Percentiles rank a stretch among this genome's conserved stretches.
phyloP scores from a whole-genome alignment of 2,329 filamentous ascomycete genomes.

The Kalaharituber pfeilii region DNA sequence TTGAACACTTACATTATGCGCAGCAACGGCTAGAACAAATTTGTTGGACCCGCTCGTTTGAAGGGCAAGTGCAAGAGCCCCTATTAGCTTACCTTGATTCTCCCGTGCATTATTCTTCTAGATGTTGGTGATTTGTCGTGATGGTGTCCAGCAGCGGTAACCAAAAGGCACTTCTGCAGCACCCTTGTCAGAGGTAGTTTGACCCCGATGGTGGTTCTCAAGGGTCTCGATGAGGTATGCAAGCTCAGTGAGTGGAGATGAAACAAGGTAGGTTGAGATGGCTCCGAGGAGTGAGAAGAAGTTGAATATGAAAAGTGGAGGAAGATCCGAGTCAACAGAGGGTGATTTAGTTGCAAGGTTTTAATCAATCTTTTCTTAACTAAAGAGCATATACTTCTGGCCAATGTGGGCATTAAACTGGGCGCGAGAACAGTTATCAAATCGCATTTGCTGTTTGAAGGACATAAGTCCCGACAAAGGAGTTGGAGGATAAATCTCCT shows the following conservation, averaged over 20 bases:
- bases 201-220: constrained; percentile 30
- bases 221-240: constrained; percentile 33
- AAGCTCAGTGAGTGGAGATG: constrained; percentile 40
- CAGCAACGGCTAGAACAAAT: constrained; percentile 78
- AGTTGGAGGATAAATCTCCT: constrained; percentile 68
- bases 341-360: constrained; percentile 66
- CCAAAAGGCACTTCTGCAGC: constrained; percentile 70
- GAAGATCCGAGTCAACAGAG: constrained; percentile 51
- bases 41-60: constrained; percentile 33
- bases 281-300: constrained; percentile 53
- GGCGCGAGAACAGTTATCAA: constrained; percentile 34
- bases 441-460: constrained; percentile 17
- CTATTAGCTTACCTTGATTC: constrained; percentile 59
- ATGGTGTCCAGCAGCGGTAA: constrained; percentile 82
- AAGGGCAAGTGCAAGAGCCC: constrained; percentile 72
- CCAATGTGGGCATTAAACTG: constrained; percentile 79
- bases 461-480: not conserved
- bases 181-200: constrained; percentile 71
- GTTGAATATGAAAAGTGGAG: constrained; percentile 69
- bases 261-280: constrained; percentile 40
- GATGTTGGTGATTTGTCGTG: constrained; percentile 70
- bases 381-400: constrained; percentile 76
- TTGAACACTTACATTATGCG: constrained; percentile 76
- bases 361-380: constrained; percentile 86
- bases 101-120: constrained; percentile 81